A percentile compares a stretch with the other conserved stretches of the same genome.
Conservation (phyloP, 1,284 basidiomycete species). For the Trametes versicolor region DNA sequence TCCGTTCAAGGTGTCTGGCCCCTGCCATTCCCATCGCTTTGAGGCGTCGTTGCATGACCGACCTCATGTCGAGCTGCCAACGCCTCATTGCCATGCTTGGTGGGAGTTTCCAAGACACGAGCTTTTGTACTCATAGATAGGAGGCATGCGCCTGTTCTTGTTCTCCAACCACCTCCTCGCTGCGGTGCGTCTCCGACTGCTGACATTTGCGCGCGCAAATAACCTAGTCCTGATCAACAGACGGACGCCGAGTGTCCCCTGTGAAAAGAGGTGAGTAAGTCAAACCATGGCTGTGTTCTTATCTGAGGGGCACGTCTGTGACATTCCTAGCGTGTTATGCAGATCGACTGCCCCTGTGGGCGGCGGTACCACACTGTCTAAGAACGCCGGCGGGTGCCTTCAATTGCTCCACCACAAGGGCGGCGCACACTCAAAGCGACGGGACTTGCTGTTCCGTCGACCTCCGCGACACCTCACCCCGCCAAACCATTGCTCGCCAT, state of each 20-base stretch:
- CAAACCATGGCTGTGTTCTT: background rate
- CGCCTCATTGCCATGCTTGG: background rate
- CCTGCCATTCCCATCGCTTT: background rate
- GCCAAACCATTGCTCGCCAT: background rate
- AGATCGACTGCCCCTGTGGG: background rate
- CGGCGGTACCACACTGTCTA: background rate
- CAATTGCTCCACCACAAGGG: background rate
- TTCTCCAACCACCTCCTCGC: no score
- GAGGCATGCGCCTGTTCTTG: background rate
- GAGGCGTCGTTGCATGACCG: background rate
- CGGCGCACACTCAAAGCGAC: background rate
- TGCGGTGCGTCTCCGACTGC: background rate
- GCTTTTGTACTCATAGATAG: background rate
- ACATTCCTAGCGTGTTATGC: background rate
- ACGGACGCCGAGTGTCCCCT: background rate
- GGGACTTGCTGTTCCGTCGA: background rate
- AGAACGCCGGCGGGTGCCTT: conserved; percentile 1
- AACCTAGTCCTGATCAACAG: background rate
- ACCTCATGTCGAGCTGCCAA: background rate
- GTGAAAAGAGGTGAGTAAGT: background rate
- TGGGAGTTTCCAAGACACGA: background rate
- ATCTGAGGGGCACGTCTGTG: background rate
- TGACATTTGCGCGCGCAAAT: background rate
- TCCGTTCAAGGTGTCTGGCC: background rate
- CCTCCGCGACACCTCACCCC: background rate